A percentile compares a stretch with the other conserved stretches of the same genome.
phyloP scores from a whole-genome alignment of 371 early-diverging fungal species.

The Rhizomucor miehei region DNA sequence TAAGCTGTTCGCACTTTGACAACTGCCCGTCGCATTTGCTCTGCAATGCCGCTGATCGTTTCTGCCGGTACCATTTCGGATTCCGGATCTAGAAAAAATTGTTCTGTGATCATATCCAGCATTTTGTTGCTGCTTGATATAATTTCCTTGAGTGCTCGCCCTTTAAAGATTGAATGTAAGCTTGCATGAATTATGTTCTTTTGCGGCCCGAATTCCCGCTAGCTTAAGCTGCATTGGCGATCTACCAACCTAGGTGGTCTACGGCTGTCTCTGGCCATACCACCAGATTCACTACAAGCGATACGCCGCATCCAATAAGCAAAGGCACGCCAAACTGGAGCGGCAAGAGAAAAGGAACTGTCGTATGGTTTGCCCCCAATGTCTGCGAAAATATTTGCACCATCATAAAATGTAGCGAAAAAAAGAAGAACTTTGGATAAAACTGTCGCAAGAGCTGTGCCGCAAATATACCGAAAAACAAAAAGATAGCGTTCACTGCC shows the following conservation, averaged over 20 bases:
- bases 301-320: constrained; percentile 22
- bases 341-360: constrained; percentile 2
- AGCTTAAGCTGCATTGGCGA: too few species aligned
- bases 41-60: constrained; percentile 23
- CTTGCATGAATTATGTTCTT: too few species aligned
- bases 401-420: constrained; percentile 31
- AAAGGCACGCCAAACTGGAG: constrained; percentile 17
- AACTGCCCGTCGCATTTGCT: constrained; percentile 34
- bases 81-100: constrained; percentile 44
- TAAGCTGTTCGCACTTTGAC: constrained; percentile 44
- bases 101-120: constrained; percentile 36
- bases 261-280: constrained; percentile 51
- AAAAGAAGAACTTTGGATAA: constrained; percentile 25
- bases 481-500: constrained; percentile 9
- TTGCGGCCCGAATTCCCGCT: too few species aligned
- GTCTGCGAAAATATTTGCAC: constrained; percentile 25
- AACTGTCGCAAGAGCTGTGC: constrained; percentile 21
- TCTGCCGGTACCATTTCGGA: constrained; percentile 24
- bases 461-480: constrained; percentile 14
- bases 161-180: too few species aligned
- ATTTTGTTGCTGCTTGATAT: constrained; percentile 31
- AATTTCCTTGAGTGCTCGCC: constrained; percentile 41
- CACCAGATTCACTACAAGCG: constrained; percentile 34
- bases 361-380: constrained; percentile 5
- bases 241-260: constrained; percentile 39